Base-by-base conservation (phyloP, 169 alveolate species). In the Prorocentrum cordatum region DNA sequence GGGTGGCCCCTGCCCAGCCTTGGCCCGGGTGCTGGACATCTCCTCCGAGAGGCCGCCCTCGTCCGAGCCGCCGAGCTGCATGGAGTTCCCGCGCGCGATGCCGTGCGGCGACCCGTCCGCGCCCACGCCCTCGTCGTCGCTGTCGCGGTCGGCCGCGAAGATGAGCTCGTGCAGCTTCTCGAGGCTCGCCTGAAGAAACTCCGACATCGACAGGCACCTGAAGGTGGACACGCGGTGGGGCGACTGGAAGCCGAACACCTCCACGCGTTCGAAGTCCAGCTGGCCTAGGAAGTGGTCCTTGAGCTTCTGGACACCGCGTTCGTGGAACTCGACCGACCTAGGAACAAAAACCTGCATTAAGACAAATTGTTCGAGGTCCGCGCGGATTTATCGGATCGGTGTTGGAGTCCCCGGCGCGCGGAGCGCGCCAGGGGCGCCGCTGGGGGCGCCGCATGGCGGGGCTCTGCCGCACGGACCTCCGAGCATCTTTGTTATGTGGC, bases 201-300 rank as follows among this genome's bases (percentile, higher is more conserved):
- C 47, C 32, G 89, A 79, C 89, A 79, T 79, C 62, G 68, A 39
- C 47, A 62, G 50, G 36, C 89, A 79, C 36, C 89, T 75, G 36
- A 79, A 79, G 66, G 89, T 79, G 66, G 89, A 79, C 10, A 79
- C 89, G 18, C 89, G 89, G 33, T 79, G 89, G 18, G 68, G 66
- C 47, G 89, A 79, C 32, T 58, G 79, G 67, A 79, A 79, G 26
- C 79, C 89, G 66, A 79, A 35, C 45, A 79, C 89, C 89, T 79
- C 89, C 33, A 79, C 29, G 4, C 89, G 77, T 47, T 79, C 89
- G 32, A 79, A 79, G 89, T 79, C 89, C 61, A 79, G 70, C 42
- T 42, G 50, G 35, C 47, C 20, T 33, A 79, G 77, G 36, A 39
- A 79, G 89, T 79, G 47, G 59, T 79, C 89, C 26, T 79, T 79